phyloP scores from a whole-genome alignment of 2,329 filamentous ascomycete species.

The Aspergillus candidus region DNA sequence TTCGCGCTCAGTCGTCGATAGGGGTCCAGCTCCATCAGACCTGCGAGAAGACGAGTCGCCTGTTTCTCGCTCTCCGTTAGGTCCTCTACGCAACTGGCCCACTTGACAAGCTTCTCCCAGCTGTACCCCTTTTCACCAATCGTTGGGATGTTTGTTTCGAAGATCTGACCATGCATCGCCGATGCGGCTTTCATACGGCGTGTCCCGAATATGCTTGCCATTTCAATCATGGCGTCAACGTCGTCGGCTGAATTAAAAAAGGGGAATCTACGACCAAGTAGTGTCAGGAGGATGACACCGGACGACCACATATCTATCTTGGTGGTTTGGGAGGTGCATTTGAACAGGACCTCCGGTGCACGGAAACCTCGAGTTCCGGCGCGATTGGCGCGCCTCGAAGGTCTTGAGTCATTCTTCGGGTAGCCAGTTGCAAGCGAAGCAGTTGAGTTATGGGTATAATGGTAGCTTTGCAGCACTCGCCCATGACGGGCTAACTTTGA shows the following conservation, averaged over 20 bases:
- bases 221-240: conserved; percentile 94
- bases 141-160: conserved; percentile 88
- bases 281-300: conserved; percentile 93
- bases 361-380: conserved; percentile 94
- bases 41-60: conserved; percentile 39
- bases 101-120: conserved; percentile 89
- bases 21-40: conserved; percentile 41
- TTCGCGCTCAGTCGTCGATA: conserved; percentile 38
- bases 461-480: conserved; percentile 53
- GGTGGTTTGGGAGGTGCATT: conserved; percentile 90
- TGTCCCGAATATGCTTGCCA: conserved; percentile 86
- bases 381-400: conserved; percentile 83
- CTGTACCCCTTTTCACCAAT: conserved; percentile 79
- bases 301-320: conserved; percentile 97
- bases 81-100: conserved; percentile 76
- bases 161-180: conserved; percentile 79
- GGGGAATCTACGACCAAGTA: conserved; percentile 84
- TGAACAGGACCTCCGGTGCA: conserved; percentile 92
- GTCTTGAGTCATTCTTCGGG: conserved; percentile 81
- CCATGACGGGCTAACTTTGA: conserved; percentile 55
- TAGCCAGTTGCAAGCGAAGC: conserved; percentile 58
- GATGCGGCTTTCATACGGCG: conserved; percentile 78
- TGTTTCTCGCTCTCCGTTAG: conserved; percentile 44
- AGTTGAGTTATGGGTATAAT: conserved; percentile 44
- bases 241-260: conserved; percentile 99